Evolutionary conservation across 208 protist genomes (phyloP), one percentile per base, ranked within the genome.

Genomic region (Leishmania turanica): DNA sequence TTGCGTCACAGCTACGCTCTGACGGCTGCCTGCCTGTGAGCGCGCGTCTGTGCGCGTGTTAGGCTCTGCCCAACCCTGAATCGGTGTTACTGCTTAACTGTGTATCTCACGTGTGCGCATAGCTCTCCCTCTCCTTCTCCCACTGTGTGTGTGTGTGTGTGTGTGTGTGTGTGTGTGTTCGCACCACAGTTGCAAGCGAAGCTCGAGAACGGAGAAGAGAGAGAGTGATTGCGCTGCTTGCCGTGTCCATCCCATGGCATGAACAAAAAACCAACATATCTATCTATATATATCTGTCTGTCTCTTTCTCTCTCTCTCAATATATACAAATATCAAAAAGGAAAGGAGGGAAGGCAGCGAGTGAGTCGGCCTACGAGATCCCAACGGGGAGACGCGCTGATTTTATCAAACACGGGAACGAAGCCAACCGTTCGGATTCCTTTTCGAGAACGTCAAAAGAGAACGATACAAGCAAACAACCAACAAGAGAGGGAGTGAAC

Each of bases 1-100:
- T 66, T 15, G n/a, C n/a, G 60, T 66, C 60, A n/a, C 13, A 37
- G 31, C n/a, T 66, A 37, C 60, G 24, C 24, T 19, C 7, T 66
- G n/a, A 66, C 24, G 71, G 40, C 56, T 77, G 31, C 40, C 54
- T 65, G 7, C 24, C 56, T 77, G 66, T 71, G 66, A 71, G 66
- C 42, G 40, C 21, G 66, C 40, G 66, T 15, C 37, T 56, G 70
- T 54, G 45, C 47, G 42, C n/a, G 3, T 74, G 70, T 42, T 53
- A 19, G 31, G n/a, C 60, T 66, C n/a, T 66, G 31, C n/a, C 31
- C 60, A 4, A 19, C n/a, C n/a, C 60, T 37, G 60, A 66, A n/a
- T 66, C n/a, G 24, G n/a, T 37, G n/a, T 37, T n/a, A 37, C 60
- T 40, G 60, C 31, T 0, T 37, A 66, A 37, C 60, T 24, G n/a